These are phyloP conservation scores for Penicillium ochrochloron DNA, from an alignment of 495 filamentous ascomycete species.

Conservation along the genomic window DNA sequence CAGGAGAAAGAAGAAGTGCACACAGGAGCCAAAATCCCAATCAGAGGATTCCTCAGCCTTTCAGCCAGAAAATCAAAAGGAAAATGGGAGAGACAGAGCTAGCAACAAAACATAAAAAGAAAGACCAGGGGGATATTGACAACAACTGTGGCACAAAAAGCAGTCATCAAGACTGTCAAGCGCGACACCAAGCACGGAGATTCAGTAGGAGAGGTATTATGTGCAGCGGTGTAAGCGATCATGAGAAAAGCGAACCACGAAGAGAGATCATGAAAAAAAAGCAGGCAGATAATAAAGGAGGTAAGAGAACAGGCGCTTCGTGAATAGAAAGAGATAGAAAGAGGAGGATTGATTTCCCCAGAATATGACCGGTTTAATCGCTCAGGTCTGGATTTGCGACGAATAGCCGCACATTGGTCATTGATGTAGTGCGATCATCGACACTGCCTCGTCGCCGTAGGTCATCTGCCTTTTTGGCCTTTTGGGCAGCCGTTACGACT, in stretches of 20 bases:
- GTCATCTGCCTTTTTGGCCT: constrained; percentile 74
- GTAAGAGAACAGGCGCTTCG: constrained; percentile 22
- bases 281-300: constrained; percentile 23
- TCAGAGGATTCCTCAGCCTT: constrained; percentile 1
- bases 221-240: constrained; percentile 27
- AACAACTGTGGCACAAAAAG: constrained; percentile 15
- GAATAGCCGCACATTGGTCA: constrained; percentile 84
- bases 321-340: constrained; percentile 14
- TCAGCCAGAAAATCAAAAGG: constrained; percentile 3
- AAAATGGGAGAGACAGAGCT: constrained; percentile 5
- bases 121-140: constrained; percentile 24
- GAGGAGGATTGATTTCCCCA: not conserved
- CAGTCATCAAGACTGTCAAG: constrained; percentile 27
- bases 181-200: constrained; percentile 14
- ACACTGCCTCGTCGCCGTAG: constrained; percentile 86
- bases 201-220: constrained; percentile 32
- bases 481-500: constrained; percentile 57
- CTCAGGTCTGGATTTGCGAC: constrained; percentile 92
- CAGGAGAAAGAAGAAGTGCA: constrained; percentile 9
- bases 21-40: constrained; percentile 9
- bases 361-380: constrained; percentile 49
- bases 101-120: constrained; percentile 6
- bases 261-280: constrained; percentile 22
- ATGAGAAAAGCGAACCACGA: constrained; percentile 4
- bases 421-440: constrained; percentile 83